These are phyloP conservation scores for Ophiocordyceps polyrhachis-furcata DNA, from an alignment of 2,329 filamentous ascomycete species.

Conservation along the genomic window DNA sequence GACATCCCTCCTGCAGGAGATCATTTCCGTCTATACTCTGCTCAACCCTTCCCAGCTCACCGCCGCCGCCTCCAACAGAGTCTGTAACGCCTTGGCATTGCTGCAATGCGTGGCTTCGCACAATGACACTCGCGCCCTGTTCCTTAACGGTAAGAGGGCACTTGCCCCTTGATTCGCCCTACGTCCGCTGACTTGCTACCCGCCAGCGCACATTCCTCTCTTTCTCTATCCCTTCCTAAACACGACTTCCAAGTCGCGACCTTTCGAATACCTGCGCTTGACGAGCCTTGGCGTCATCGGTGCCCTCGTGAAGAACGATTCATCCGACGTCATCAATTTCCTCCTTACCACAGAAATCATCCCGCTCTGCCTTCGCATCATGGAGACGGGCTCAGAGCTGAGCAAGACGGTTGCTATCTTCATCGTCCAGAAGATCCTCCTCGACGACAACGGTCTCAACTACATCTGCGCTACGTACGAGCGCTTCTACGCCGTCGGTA, in stretches of 20 bases:
- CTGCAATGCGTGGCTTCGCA: constrained; percentile 95
- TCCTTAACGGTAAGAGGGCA: constrained; percentile 60
- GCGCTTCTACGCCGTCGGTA: constrained; percentile 93
- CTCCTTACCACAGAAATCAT: constrained; percentile 97
- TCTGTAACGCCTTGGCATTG: constrained; percentile 90
- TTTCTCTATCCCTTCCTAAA: constrained; percentile 98
- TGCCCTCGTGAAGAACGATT: constrained; percentile 96
- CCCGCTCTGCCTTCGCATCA: constrained; percentile 88
- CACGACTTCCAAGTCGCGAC: constrained; percentile 92
- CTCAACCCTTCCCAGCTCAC: constrained; percentile 94
- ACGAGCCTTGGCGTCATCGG: constrained; percentile 95
- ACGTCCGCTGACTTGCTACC: constrained; percentile 3
- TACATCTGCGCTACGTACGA: constrained; percentile 99
- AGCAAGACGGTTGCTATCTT: constrained; percentile 99
- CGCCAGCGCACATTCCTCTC: constrained; percentile 77
- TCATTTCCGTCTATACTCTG: constrained; percentile 94
- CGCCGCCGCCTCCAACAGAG: constrained; percentile 88
- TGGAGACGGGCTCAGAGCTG: constrained; percentile 96
- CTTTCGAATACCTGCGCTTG: constrained; percentile 91
- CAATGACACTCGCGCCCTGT: constrained; percentile 85
- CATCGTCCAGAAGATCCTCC: constrained; percentile 95
- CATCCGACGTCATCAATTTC: constrained; percentile 96
- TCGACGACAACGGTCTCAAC: constrained; percentile 89
- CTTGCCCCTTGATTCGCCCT: neutral
- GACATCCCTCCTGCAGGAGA: constrained; percentile 93